These are phyloP conservation scores for Penicillium freii DNA, from an alignment of 2,329 filamentous ascomycete species.

Conservation along the genomic window DNA sequence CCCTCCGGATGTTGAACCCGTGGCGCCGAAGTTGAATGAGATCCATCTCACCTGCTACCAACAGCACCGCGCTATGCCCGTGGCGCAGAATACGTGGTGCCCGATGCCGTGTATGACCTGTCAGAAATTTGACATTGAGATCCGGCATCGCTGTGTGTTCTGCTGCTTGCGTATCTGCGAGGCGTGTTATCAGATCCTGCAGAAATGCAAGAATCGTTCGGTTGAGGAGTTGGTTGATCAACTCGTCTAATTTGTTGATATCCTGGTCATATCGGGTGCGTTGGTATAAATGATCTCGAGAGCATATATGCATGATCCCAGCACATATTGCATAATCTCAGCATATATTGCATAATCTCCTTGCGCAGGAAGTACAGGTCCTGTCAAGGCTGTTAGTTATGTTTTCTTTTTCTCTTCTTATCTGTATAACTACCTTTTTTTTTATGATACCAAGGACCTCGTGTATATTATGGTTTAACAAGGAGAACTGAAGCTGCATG, in stretches of 20 bases:
- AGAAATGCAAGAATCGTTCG: slow-evolving; percentile 34
- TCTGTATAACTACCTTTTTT: slow-evolving; percentile 8
- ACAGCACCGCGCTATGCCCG: slow-evolving; percentile 37
- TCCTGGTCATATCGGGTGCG: neutral
- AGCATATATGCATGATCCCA: neutral
- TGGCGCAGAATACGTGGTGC: slow-evolving; percentile 40
- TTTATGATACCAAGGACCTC: slow-evolving; percentile 26
- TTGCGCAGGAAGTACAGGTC: neutral
- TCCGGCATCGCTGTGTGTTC: slow-evolving; percentile 42
- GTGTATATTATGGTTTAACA: slow-evolving; percentile 20
- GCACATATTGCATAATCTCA: too few relatives aligned
- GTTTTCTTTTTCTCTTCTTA: neutral
- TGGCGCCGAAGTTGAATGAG: slow-evolving; percentile 36
- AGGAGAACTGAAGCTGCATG: slow-evolving; percentile 11
- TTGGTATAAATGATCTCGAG: neutral
- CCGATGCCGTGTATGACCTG: slow-evolving; percentile 47
- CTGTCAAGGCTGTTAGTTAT: neutral
- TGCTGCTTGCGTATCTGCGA: slow-evolving; percentile 44
- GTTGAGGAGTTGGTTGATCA: slow-evolving; percentile 34
- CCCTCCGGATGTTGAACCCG: slow-evolving; percentile 34
- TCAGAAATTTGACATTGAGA: slow-evolving; percentile 38
- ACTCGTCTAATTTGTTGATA: neutral
- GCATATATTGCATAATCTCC: neutral
- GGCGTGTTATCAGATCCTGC: slow-evolving; percentile 34
- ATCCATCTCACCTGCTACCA: slow-evolving; percentile 43